phyloP scores from a whole-genome alignment of 805 yeast genomes.

The Wickerhamiella sorbophila region DNA sequence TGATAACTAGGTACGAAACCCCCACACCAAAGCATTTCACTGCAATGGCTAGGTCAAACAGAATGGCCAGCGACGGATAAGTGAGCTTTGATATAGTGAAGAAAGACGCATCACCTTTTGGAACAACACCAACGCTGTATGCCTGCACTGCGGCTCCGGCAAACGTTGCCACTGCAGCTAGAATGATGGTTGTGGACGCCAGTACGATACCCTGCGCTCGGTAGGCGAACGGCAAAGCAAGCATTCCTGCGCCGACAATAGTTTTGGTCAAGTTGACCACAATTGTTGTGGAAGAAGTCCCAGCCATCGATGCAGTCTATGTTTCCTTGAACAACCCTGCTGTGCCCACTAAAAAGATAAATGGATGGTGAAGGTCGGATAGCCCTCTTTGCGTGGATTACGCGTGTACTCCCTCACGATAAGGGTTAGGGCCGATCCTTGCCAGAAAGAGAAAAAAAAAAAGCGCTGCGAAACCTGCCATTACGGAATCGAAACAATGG shows the following conservation, averaged over 20 bases:
- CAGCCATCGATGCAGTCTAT: not conserved
- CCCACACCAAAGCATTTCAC: constrained; percentile 72
- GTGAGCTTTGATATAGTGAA: constrained; percentile 53
- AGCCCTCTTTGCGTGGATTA: too few species aligned
- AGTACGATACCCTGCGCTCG: constrained; percentile 45
- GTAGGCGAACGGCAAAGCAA: constrained; percentile 62
- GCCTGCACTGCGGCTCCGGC: constrained; percentile 34
- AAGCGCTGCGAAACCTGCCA: not conserved
- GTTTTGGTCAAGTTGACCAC: constrained; percentile 55
- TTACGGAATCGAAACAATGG: too few species aligned
- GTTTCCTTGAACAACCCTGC: not conserved
- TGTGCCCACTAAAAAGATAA: not conserved
- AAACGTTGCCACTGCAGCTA: constrained; percentile 54
- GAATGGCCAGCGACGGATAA: constrained; percentile 50
- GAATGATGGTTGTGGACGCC: constrained; percentile 39
- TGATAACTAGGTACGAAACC: constrained; percentile 56
- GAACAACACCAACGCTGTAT: constrained; percentile 29
- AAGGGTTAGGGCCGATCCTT: not conserved
- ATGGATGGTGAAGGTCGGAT: not conserved
- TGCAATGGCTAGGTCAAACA: constrained; percentile 62
- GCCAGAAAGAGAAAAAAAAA: not conserved
- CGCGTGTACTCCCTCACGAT: not conserved
- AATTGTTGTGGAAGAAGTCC: constrained; percentile 40
- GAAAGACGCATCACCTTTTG: constrained; percentile 50
- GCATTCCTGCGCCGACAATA: constrained; percentile 63